Evolutionary conservation across 2,329 filamentous ascomycete species (phyloP), one percentile per base, ranked within the genome.

Genomic region (Grosmannia huntii): DNA sequence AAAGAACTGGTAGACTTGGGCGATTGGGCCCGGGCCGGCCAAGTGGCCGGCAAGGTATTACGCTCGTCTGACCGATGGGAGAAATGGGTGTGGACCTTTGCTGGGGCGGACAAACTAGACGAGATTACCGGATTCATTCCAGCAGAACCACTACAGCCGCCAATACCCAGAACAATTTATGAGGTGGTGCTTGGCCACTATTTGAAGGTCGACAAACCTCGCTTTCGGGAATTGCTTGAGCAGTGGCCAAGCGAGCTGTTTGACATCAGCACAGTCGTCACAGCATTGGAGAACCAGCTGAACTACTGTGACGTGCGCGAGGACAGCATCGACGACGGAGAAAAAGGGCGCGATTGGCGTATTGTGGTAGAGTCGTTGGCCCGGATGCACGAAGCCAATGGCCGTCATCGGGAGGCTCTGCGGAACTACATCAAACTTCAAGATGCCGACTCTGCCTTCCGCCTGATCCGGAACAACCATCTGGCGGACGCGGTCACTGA

Each of bases 51-150:
- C 16, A 90, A 86, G 66, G 91, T 96, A 0, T 76, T 99, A 1
- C 84, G 84, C 50, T 89, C 86, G 1, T 83, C 90, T 1, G 78
- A 86, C 53, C 78, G 86, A 64, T 99, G 94, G 94, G 91, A 97
- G 72, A 89, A 95, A 66, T 97, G 92, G 90, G 87, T 95, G 5
- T 95, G 88, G 83, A 86, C 83, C 0, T 99, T 99, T 72, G 89
- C 90, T 9, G 86, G 90, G 48, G 87, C 88, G 2, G 81, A 89
- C 62, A 90, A 85, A 66, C 90, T 95, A 65, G 89, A 96, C 68
- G 91, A 96, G 65, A 96, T 99, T 61, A 87, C 88, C 5, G 80
- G 87, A 41, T 85, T 87, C 66, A 88, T 99, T 33, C 94, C 94
- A 0, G 84, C 82, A 1, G 80, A 85, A 57, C 82, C 84, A n/a